Evolutionary conservation across 2,329 filamentous ascomycete species (phyloP).

Genomic region (Hymenoscyphus scutula): DNA sequence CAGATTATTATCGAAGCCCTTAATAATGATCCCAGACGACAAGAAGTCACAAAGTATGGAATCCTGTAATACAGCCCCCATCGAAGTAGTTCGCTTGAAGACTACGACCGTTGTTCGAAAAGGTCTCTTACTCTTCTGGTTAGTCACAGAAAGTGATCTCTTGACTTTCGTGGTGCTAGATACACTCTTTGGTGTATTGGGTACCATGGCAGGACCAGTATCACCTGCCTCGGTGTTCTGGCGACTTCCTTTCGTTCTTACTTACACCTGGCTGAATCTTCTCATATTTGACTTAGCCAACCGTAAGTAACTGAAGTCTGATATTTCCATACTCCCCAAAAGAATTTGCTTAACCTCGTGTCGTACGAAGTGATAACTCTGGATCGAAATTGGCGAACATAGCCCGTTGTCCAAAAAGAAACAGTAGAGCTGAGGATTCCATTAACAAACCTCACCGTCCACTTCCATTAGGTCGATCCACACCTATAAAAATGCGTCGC

Average conservation of each 20-base stretch:
- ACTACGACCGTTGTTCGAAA: too few species aligned
- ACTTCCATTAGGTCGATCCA: slow-evolving; percentile 22
- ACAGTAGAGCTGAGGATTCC: slow-evolving; percentile 31
- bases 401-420: slow-evolving; percentile 5
- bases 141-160: slow-evolving; percentile 17
- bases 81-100: too few species aligned
- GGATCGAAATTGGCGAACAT: too few species aligned
- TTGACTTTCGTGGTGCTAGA: slow-evolving; percentile 10
- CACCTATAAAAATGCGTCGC: slow-evolving; percentile 23
- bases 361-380: too few species aligned
- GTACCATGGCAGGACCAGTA: slow-evolving; percentile 7
- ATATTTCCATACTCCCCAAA: too few species aligned
- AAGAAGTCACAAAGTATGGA: too few species aligned
- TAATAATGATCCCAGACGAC: too few species aligned
- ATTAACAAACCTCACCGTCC: slow-evolving; percentile 37
- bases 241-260: slow-evolving; percentile 17
- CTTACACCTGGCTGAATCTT: slow-evolving; percentile 20
- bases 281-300: slow-evolving; percentile 35
- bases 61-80: too few species aligned
- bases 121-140: background rate
- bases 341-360: too few species aligned
- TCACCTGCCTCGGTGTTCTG: background rate
- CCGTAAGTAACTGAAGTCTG: slow-evolving; percentile 24
- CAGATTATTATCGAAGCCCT: too few species aligned
- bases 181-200: slow-evolving; percentile 15